Evolutionary conservation across 2,329 filamentous ascomycete genomes (phyloP), one percentile per base, ranked within the genome.

Genomic region (Aspergillus caelatus): DNA sequence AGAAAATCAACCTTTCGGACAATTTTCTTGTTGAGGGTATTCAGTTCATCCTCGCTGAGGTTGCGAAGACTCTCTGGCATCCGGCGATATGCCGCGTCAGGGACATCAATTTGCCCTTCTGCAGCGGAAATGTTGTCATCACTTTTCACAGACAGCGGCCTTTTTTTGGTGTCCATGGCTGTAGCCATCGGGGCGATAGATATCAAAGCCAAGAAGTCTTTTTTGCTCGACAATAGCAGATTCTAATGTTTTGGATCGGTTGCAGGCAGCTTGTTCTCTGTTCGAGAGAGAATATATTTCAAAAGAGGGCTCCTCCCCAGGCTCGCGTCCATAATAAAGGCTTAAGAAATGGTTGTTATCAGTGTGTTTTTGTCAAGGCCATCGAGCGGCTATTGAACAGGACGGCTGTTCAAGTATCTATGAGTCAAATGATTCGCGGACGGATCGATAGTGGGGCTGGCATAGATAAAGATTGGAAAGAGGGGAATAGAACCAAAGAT

Each of bases 1-100:
- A 72, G 45, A 4, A 74, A 61, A 56, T 77, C 75, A n/a, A 77
- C 63, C 64, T 75, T 76, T n/a, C 68, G 70, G 26, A 72, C 67
- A 19, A 72, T 53, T 23, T 65, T 72, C 59, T 59, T 62, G 60
- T 71, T 72, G 53, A 76, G 67, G 3, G 26, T 3, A 6, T 61
- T 48, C 5, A 72, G 52, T 23, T 76, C 74, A 30, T 71, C 65
- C 2, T 68, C 58, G 28, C 61, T 64, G 11, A 75, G 66, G 21
- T 58, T 36, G 9, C 66, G 71, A 52, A 76, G 67, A 11, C 63
- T 69, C 41, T 73, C 68, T 23, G 72, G 72, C 66, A 72, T 67
- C 4, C 69, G 71, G n/a, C 60, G 57, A 54, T 66, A 66, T 14
- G 65, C 62, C n/a, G 50, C 26, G 16, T 21, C 50, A 2, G 14